Evolutionary conservation across 208 protist species (phyloP), one percentile per base, ranked within the genome.

Genomic region (Leptomonas pyrrhocoris): DNA sequence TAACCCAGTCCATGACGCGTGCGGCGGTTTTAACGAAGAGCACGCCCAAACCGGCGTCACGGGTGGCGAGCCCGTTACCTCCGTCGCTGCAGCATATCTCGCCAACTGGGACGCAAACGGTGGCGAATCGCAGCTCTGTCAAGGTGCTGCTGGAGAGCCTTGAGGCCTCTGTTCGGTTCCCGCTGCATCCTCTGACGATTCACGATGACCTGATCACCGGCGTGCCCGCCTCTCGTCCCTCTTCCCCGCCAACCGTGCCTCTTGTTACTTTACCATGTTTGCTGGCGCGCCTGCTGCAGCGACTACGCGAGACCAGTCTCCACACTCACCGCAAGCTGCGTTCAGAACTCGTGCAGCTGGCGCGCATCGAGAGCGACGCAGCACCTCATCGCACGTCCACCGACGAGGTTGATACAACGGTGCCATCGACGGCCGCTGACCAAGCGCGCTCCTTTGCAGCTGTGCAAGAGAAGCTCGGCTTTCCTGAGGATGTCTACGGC

Each of bases 71-170:
- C 8, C 28, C 58, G 12, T 2, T 36, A 21, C 25, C 58, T 5
- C 54, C 27, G 34, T 31, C 12, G 28, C 23, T 18, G 36, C 34
- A 62, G 18, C n/a, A 9, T 5, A 6, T 15, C 27, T 62, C 48
- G 15, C 1, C 2, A 8, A 6, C 11, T 12, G 7, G 2, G 11
- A 42, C 4, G 16, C 3, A 34, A 27, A 13, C 21, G 12, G 28
- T 45, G n/a, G 63, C 34, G 0, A 59, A 46, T 19, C 58, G 42
- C 8, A 72, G 64, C 64, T 58, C 50, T 2, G 45, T 64, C 15
- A 80, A 80, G 40, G 68, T 80, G n/a, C 31, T 80, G 15, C 48
- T 80, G 21, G 74, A 80, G 55, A 69, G 57, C 28, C 43, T 80
- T 25, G 74, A 80, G 19, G 68, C 53, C 15, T 80, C 68, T 8